Conservation (phyloP, 2,329 filamentous ascomycete genomes). For the Cercospora janseana region DNA sequence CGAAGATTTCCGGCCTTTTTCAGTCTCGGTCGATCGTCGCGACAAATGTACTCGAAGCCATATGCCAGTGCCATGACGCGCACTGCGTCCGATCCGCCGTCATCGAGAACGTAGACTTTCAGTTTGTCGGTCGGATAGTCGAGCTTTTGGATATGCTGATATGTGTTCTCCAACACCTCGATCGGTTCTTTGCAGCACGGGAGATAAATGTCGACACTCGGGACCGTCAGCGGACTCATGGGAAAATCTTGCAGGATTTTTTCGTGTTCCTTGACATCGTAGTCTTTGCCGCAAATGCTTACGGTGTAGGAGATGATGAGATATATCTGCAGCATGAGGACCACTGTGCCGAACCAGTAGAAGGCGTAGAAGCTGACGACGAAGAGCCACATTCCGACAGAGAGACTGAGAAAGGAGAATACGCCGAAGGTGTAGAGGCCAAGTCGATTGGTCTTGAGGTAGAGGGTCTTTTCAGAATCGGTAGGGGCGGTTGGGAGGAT, state of each 20-base stretch:
- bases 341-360: conserved; percentile 40
- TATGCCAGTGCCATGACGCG: conserved; percentile 37
- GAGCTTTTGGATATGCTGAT: conserved; percentile 38
- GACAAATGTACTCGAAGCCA: conserved; percentile 44
- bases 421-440: conserved; percentile 44
- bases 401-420: conserved; percentile 44
- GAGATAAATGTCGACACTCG: conserved; percentile 45
- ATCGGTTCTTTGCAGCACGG: conserved; percentile 46
- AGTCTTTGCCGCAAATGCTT: conserved; percentile 42
- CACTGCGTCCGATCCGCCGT: conserved; percentile 39
- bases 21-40: conserved; percentile 43
- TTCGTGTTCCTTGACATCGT: conserved; percentile 40
- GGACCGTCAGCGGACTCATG: conserved; percentile 38
- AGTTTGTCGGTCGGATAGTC: conserved; percentile 42
- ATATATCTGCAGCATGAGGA: conserved; percentile 43
- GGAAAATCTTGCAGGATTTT: conserved; percentile 36
- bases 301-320: conserved; percentile 45
- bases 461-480: conserved; percentile 43
- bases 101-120: conserved; percentile 44
- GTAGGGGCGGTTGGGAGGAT: conserved; percentile 42
- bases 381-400: conserved; percentile 47
- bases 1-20: conserved; percentile 47
- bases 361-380: conserved; percentile 37
- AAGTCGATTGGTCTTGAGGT: conserved; percentile 43
- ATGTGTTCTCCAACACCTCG: conserved; percentile 43